phyloP scores from a whole-genome alignment of 2,329 filamentous ascomycete genomes.

The Colletotrichum viniferum region DNA sequence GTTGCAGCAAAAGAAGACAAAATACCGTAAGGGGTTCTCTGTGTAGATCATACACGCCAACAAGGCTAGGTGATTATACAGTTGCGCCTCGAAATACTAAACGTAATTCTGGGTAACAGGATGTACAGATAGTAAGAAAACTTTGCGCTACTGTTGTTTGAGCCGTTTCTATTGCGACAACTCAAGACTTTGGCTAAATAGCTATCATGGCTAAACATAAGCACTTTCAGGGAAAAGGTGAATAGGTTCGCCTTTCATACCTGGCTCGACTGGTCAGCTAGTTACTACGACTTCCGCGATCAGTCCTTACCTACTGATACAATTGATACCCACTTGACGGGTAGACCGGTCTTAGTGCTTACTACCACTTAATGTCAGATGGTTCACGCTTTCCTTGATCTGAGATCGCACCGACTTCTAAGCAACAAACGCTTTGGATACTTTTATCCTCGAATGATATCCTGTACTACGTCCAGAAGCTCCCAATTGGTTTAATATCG shows the following conservation, averaged over 20 bases:
- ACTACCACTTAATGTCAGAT: not conserved
- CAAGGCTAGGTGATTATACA: no score
- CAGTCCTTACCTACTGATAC: not conserved
- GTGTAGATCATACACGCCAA: no score
- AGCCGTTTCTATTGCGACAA: not conserved
- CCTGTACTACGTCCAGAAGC: not conserved
- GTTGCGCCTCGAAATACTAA: no score
- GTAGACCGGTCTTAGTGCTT: not conserved
- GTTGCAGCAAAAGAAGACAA: no score
- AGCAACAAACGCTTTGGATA: not conserved
- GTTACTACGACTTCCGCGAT: not conserved
- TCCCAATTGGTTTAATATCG: not conserved
- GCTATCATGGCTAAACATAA: not conserved
- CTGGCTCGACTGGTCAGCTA: not conserved
- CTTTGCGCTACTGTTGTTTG: not conserved
- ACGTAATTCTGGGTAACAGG: no score
- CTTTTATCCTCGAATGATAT: accelerated
- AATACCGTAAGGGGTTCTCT: no score
- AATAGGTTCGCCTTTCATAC: no score
- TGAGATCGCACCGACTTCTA: accelerated
- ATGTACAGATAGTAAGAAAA: no score
- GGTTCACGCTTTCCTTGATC: not conserved
- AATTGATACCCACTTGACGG: not conserved
- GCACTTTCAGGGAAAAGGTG: not conserved
- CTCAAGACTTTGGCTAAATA: not conserved